Conservation (phyloP, 352 stramenopile species). For the Globisporangium okanoganense region DNA sequence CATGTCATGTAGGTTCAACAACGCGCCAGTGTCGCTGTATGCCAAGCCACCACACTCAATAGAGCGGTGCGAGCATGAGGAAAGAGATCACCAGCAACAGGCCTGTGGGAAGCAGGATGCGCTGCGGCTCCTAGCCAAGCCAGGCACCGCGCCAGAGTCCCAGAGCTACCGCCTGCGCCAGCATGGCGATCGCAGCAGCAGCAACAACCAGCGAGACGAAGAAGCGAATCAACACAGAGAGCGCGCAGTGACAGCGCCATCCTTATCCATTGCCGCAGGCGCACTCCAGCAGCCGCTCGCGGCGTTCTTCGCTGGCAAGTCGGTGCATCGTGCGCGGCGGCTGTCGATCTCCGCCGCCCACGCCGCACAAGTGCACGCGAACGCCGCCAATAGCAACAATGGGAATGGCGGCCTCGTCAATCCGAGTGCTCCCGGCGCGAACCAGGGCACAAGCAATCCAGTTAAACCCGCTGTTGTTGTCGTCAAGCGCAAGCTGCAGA, state of each 20-base stretch:
- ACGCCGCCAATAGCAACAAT: not conserved
- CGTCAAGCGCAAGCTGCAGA: slow-evolving; percentile 17
- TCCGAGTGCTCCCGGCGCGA: not conserved
- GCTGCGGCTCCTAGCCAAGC: slow-evolving; percentile 5
- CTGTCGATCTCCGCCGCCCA: slow-evolving; percentile 15
- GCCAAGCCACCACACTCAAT: not conserved
- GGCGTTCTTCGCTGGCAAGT: slow-evolving; percentile 21
- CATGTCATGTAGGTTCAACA: slow-evolving; percentile 16
- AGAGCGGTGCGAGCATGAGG: not conserved
- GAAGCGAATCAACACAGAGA: not conserved
- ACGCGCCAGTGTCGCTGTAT: slow-evolving; percentile 17
- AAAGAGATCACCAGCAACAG: not conserved
- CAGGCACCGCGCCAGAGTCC: slow-evolving; percentile 2
- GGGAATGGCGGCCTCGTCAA: slow-evolving; percentile 5
- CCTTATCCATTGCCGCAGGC: not conserved
- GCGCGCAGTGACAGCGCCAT: not conserved
- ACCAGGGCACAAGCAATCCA: not conserved
- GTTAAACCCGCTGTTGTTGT: not conserved
- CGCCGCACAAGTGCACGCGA: slow-evolving; percentile 17
- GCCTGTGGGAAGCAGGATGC: not conserved
- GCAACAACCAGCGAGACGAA: slow-evolving; percentile 17
- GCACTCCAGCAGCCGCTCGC: slow-evolving; percentile 16
- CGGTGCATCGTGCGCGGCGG: slow-evolving; percentile 11
- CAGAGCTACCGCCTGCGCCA: slow-evolving; percentile 1
- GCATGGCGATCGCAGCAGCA: slow-evolving; percentile 3